Base-by-base conservation (phyloP, 2,329 filamentous ascomycete species). In the Grosmannia clavigera region DNA sequence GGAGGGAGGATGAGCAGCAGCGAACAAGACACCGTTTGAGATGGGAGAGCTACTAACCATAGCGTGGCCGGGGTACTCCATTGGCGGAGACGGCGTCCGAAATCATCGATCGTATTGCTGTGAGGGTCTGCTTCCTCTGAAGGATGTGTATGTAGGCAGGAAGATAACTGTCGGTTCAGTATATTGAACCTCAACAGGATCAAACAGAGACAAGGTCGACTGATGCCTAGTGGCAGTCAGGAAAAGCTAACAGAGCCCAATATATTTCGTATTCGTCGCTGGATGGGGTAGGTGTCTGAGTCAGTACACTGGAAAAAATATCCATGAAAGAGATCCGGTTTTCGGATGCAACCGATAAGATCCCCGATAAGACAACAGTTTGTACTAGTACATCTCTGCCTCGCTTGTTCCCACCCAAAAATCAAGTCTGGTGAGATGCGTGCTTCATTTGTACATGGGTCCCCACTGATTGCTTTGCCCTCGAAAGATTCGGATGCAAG, bases 31-130 rank as follows among this genome's bases (percentile, higher is more conserved):
- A 27, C 1, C 29, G 12, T n/a, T 14, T 10, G n/a, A 22, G 12
- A 19, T 40, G 40, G 11, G n/a, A 40, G 14, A 29, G 29, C 31
- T 57, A 65, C 64, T 65, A 58, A 65, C 64, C 64, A 25, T 64
- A 65, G 50, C 29, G 63, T 29, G 64, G 60, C 61, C 40, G 60
- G 22, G 58, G 22, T 54, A 60, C 55, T 58, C 61, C 59, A 22
- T 63, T 60, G 55, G 62, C 58, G 57, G 48, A 31, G 40, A 40
- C 46, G 53, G 43, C 58, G 16, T 60, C 48, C 33, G 61, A 54
- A 40, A 61, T 38, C 63, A 63, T 64, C 29, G 12, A 29, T 58
- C 43, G 14, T 33, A 53, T 22, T 33, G 43, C 25, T 33, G 27
- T 12, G 33, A 25, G 50, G 35, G 14, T 40, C 38, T 40, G 38